Conservation (phyloP, 371 early-diverging fungal genomes). For the Mucor velutinosus region DNA sequence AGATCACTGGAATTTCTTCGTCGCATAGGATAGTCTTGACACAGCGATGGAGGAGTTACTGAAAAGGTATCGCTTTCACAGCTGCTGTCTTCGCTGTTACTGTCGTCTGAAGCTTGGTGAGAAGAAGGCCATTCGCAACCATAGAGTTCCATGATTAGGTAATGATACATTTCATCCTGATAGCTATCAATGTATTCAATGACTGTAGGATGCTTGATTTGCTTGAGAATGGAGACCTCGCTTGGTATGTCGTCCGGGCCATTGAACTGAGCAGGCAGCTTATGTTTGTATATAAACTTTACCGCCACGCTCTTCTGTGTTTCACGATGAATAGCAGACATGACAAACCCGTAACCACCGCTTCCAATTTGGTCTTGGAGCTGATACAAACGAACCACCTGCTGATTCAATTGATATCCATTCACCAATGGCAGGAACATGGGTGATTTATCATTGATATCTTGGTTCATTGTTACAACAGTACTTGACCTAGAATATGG, state of each 20-base stretch:
- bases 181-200: slow-evolving; percentile 27
- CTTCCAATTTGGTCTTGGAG: slow-evolving; percentile 57
- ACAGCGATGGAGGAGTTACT: neutral
- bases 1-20: slow-evolving; percentile 15
- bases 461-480: neutral
- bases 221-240: slow-evolving; percentile 19
- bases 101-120: slow-evolving; percentile 34
- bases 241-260: neutral
- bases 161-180: slow-evolving; percentile 25
- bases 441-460: neutral
- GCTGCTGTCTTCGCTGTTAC: slow-evolving; percentile 42
- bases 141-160: slow-evolving; percentile 37
- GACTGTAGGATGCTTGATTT: slow-evolving; percentile 29
- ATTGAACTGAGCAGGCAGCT: slow-evolving; percentile 42
- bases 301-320: slow-evolving; percentile 63
- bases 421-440: neutral
- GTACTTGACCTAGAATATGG: neutral
- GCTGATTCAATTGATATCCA: neutral
- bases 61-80: neutral
- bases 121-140: slow-evolving; percentile 26
- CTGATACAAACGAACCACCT: neutral
- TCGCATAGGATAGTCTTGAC: neutral
- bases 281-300: slow-evolving; percentile 66
- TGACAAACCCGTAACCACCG: slow-evolving; percentile 75
- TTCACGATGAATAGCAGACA: slow-evolving; percentile 48